Base-by-base conservation (phyloP, 768 basidiomycete species). In the Suillus paluster region DNA sequence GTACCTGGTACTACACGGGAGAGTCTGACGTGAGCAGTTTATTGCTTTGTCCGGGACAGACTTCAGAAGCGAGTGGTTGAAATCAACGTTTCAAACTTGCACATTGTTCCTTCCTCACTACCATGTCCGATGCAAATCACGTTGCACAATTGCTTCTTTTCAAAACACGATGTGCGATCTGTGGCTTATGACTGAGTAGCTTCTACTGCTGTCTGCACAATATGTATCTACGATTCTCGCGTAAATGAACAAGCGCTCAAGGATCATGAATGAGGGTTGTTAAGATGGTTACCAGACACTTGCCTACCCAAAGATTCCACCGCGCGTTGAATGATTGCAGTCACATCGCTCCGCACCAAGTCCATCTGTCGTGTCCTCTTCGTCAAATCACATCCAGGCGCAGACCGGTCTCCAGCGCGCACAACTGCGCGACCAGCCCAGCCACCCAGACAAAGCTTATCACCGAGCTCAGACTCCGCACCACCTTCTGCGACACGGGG, bases 1-100 rank as follows among this genome's bases (percentile, higher is more conserved):
- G 82, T 61, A 78, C 87, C 2, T 91, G 89, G 89, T 89, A 83
- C 73, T 90, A 90, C 67, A 63, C 74, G 0, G 89, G 89, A 17
- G 84, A 90, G 67, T 69, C 75, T 15, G 82, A 86, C 44, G 73
- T 86, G 86, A 76, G 75, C 79, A 36, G 65, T 70, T n/a, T 85
- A 82, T 64, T 70, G 62, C 12, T 77, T 69, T 64, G 75, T 86
- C 15, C 49, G 21, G 62, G 36, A 27, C 6, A 54, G 7, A 42
- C 50, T 19, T 2, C 15, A 14, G 72, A 66, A 5, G 75, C 44
- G 56, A 64, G 62, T 58, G 67, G 69, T 68, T 70, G 63, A 19
- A 49, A 39, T 53, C 42, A 5, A 36, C n/a, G 17, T 49, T 27
- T 52, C 14, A 33, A 60, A 23, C 12, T 12, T 64, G 63, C 64